Evolutionary conservation across 176 grass and related monocot species (phyloP).

Genomic region (Neostapfia colusana): DNA sequence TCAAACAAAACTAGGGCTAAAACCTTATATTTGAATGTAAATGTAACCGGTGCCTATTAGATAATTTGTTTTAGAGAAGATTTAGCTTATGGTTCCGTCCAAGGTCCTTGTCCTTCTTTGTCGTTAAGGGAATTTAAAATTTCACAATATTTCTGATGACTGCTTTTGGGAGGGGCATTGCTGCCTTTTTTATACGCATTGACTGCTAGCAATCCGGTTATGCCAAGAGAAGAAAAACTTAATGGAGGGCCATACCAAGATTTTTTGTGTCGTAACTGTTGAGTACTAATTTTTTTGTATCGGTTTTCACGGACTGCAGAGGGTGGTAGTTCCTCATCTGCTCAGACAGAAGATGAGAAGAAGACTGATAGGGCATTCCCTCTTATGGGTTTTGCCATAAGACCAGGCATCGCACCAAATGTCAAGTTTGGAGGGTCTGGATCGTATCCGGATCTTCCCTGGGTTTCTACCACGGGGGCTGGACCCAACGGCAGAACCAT

Average conservation of each 20-base stretch:
- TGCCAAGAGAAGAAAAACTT: conserved; percentile 11
- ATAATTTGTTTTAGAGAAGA: conserved; percentile 9
- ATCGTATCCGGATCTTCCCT: conserved; percentile 83
- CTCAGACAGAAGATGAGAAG: conserved; percentile 50
- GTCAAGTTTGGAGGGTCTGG: conserved; percentile 88
- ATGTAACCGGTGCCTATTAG: not conserved
- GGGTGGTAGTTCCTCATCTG: conserved; percentile 51
- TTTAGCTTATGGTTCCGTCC: not conserved
- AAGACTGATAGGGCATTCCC: conserved; percentile 38
- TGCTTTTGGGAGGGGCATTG: conserved; percentile 3
- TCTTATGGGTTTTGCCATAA: conserved; percentile 63
- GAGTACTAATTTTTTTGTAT: not conserved
- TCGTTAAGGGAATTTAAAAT: conserved; percentile 10
- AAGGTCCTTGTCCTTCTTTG: not conserved
- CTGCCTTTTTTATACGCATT: not conserved
- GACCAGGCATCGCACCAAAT: conserved; percentile 66
- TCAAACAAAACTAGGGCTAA: conserved; percentile 3
- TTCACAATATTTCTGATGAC: conserved; percentile 12
- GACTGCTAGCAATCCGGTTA: conserved; percentile 9
- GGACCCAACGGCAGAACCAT: conserved; percentile 79
- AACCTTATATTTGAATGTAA: conserved; percentile 21
- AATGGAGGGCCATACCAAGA: not conserved
- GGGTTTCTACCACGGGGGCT: conserved; percentile 75
- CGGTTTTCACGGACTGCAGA: conserved; percentile 31
- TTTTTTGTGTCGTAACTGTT: not conserved